phyloP scores from a whole-genome alignment of 441 rosid genomes.

The Hura crepitans region DNA sequence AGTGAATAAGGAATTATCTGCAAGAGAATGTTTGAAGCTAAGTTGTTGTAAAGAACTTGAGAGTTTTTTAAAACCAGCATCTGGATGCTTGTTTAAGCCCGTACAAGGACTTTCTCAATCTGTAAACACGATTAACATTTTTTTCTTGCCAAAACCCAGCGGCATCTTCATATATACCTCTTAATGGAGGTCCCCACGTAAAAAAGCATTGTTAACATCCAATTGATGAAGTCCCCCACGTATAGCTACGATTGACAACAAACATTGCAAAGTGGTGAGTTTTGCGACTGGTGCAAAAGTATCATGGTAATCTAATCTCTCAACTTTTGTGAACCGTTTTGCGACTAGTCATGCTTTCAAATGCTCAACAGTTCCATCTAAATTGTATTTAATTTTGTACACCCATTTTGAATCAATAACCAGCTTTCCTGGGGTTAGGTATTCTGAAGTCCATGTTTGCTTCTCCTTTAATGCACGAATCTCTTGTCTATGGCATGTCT shows the following conservation, averaged over 20 bases:
- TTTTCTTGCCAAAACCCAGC: not conserved
- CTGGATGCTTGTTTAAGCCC: not conserved
- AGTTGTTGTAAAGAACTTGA: not conserved
- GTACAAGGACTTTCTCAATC: not conserved
- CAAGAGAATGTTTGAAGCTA: not conserved
- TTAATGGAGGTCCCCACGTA: not conserved
- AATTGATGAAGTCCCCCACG: not conserved
- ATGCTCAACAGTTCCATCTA: not conserved
- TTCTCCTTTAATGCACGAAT: not conserved
- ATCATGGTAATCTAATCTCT: not conserved
- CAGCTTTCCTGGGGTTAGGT: not conserved
- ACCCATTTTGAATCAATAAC: constrained; percentile 1
- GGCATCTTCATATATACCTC: not conserved
- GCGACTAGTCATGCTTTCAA: not conserved
- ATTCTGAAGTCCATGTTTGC: not conserved
- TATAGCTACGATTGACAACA: not conserved
- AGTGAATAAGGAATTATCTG: not conserved
- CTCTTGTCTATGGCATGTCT: not conserved
- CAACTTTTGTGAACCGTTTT: not conserved
- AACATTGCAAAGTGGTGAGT: not conserved
- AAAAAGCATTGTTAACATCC: not conserved
- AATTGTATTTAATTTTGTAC: not conserved
- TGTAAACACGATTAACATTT: not conserved
- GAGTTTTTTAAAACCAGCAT: not conserved
- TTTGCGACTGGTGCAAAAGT: not conserved